Conservation (phyloP, 257 asterid species). For the Ophiorrhiza pumila region DNA sequence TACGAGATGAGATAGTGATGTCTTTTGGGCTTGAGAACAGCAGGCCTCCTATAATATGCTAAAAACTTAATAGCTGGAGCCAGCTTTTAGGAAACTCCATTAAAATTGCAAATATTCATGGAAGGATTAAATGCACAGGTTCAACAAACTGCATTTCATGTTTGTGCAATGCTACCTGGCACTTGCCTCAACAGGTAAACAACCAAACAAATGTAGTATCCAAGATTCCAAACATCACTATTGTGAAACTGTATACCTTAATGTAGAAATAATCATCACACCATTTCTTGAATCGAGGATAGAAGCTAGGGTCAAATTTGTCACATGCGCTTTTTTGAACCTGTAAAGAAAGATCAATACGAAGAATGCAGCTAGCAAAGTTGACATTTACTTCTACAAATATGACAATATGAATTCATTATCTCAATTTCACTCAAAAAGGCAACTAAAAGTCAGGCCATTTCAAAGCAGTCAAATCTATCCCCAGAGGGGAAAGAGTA, state of each 20-base stretch:
- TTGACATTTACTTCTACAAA: not conserved
- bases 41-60: not conserved
- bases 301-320: constrained; percentile 78
- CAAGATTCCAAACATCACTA: not conserved
- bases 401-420: not conserved
- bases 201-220: not conserved
- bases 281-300: constrained; percentile 97
- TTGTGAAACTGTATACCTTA: constrained; percentile 44
- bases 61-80: not conserved
- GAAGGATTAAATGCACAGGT: not conserved
- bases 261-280: constrained; percentile 96
- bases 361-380: not conserved
- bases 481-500: no score
- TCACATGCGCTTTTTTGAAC: constrained; percentile 89
- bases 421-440: not conserved
- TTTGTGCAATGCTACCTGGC: not conserved
- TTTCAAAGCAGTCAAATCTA: not conserved
- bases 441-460: not conserved
- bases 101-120: not conserved
- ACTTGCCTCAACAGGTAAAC: not conserved
- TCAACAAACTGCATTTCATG: not conserved
- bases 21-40: not conserved
- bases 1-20: not conserved
- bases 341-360: constrained; percentile 36
- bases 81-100: not conserved